Percentiles rank a stretch among this genome's conserved stretches.
phyloP scores from a whole-genome alignment of 2,329 filamentous ascomycete species.

The Calonectria fujianensis region DNA sequence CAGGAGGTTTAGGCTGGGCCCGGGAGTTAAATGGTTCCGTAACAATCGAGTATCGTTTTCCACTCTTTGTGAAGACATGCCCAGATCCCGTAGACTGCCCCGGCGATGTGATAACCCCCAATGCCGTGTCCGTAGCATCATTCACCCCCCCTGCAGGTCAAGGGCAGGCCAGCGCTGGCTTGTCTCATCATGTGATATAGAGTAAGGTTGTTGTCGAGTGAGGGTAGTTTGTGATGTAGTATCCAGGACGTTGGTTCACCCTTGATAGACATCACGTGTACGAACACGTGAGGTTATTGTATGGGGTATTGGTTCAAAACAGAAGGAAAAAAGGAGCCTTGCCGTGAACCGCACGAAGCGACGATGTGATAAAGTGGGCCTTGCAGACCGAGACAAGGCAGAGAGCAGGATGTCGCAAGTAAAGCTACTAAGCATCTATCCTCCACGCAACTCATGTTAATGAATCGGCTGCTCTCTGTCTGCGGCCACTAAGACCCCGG shows the following conservation, averaged over 20 bases:
- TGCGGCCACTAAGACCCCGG: constrained; percentile 32
- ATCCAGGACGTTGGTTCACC: constrained; percentile 46
- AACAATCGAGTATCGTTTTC: constrained; percentile 52
- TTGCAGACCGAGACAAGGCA: constrained; percentile 27
- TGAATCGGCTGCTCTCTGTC: constrained; percentile 23
- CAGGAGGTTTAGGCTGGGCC: constrained; percentile 47
- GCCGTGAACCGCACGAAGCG: constrained; percentile 25
- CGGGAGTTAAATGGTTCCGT: constrained; percentile 53
- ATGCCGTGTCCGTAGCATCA: constrained; percentile 50
- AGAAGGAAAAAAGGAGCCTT: constrained; percentile 2
- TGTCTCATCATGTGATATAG: constrained; percentile 50
- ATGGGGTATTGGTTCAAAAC: constrained; percentile 13
- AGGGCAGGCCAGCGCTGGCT: constrained; percentile 38
- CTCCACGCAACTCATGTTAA: constrained; percentile 12
- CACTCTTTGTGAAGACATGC: constrained; percentile 41
- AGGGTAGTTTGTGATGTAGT: constrained; percentile 31
- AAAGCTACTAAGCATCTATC: constrained; percentile 15
- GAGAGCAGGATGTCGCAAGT: constrained; percentile 30
- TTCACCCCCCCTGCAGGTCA: constrained; percentile 48
- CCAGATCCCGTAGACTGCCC: constrained; percentile 37
- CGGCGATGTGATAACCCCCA: constrained; percentile 54
- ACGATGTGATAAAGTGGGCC: constrained; percentile 23
- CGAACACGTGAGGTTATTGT: constrained; percentile 29
- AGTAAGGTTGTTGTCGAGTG: constrained; percentile 44
- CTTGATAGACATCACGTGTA: constrained; percentile 49